Base-by-base conservation (phyloP, 306 rosid species). In the Glycine latifolia region DNA sequence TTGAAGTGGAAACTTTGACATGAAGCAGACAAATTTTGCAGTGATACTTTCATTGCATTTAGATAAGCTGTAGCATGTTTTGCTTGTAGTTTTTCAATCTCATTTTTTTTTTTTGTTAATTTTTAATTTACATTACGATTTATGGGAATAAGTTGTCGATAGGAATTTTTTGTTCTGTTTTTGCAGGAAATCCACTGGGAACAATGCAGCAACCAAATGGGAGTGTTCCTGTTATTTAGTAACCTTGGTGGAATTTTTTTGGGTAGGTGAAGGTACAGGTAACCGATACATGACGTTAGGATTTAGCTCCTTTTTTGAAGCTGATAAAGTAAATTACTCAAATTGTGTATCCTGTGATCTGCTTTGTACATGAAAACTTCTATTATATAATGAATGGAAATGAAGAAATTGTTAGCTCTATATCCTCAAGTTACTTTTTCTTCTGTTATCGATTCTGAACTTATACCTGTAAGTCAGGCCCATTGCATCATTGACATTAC, bases 101-200 rank as follows among this genome's bases (percentile, higher is more conserved):
- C 14, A 2, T 5, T 54, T 16, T 43, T 43, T 8, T 56, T 58
- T 7, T 17, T 53, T n/a, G 1, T 61, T 59, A 59, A 7, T 37
- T 46, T 31, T 44, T 1, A 5, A 15, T 66, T 67, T 78, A 68
- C 69, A 65, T 39, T 81, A 39, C 82, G 62, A 47, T 49, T 63
- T 65, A 76, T 65, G 75, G 63, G 47, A 67, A 82, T 73, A 73
- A 67, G 72, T 82, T 60, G 53, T 76, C 26, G 4, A 6, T 41
- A 6, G 46, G 65, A 71, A 41, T 78, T 71, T 65, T 86, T 78
- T 83, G 80, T 79, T 85, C 86, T 90, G 11, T 75, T 84, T 89
- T 89, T 92, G 87, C 81, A 95, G 98, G 94, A 77, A 87, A 92
- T 88, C 85, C 97, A 12, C 75, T 92, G 84, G 89, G 88, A 73